Evolutionary conservation across 176 grass and related monocot species (phyloP), one percentile per base, ranked within the genome.

Genomic region (Elymus sibiricus): DNA sequence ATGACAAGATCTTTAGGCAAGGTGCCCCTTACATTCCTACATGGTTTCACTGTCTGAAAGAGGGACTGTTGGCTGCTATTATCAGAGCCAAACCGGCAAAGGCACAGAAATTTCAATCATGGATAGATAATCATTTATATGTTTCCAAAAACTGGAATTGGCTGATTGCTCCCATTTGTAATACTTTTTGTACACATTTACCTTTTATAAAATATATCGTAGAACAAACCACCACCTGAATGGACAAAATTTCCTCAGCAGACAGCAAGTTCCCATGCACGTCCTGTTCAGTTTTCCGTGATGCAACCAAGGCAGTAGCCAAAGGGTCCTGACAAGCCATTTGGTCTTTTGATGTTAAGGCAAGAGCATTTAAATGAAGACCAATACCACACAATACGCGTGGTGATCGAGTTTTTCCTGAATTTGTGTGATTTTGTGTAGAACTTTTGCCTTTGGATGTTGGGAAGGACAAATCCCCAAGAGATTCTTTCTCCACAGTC

Each of bases 311-410:
- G 73, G 37, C 84, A 74, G 88, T 83, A 85, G 49, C 27, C 17
- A 29, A 31, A 46, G 75, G 42, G 27, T 94, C 87, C 72, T 89
- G 83, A 86, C 59, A 61, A 22, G 72, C 71, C 79, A 93, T 75
- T 86, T 89, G 87, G 42, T 89, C 90, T 77, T 94, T 96, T 26
- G 88, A 84, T 89, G 90, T 84, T 84, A 91, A 76, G 32, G 94
- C 89, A 84, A 99, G 92, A 38, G 94, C 85, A 85, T 99, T 99
- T 49, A 96, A 86, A 90, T 99, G 97, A 73, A 99, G 88, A 27
- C 97, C 97, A 1, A 99, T 99, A 76, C 97, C 92, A 81, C 92
- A 92, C 58, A 96, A 83, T 14, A 85, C 64, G 75, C 71, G 79
- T 70, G 82, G 84, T 4, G 83, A 85, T 59, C 86, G 82, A 76